Base-by-base conservation (phyloP, 129 eudicot species). In the Ambrosia trifida region DNA sequence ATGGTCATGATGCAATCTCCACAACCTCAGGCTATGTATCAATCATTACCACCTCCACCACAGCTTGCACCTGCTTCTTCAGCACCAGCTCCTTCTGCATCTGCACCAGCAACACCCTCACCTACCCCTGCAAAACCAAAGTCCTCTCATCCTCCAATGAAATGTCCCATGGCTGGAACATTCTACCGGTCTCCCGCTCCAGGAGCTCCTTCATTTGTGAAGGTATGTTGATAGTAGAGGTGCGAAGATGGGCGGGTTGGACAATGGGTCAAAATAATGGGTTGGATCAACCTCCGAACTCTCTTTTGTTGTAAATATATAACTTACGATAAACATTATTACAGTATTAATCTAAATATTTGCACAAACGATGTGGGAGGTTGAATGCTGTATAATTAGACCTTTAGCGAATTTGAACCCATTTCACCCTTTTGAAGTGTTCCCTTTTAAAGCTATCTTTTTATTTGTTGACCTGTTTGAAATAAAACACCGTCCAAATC, bases 81-180 rank as follows among this genome's bases (percentile, higher is more conserved):
- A 45, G 73, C 70, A 12, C 78, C 85, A 9, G 59, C 88, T 11
- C 76, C 80, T 51, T 71, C 89, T 59, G 69, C 89, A 41, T 71
- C 95, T 40, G 79, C 78, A 47, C 52, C 82, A 35, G 52, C 79
- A 56, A 63, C 79, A 71, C 71, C 88, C 32, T 68, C 83, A 50
- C 66, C 93, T 41, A 70, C 85, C 33, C 88, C 96, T 80, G 79
- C 96, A 64, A 81, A 79, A 54, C 86, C 94, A 5, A 84, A 82
- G 78, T 86, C 98, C 32, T 60, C 95, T 16, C 89, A 75, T 75
- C 95, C 96, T 65, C 96, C 98, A 53, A 19, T 91, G 17, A 88
- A 86, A 70, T 84, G 85, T 74, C 98, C 98, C 56, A 91, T 91
- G 96, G 94, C 96, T 52, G 98, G 98, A 76, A 91, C 87, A 36